phyloP scores from a whole-genome alignment of 495 filamentous ascomycete species.

The Penicillium canescens region DNA sequence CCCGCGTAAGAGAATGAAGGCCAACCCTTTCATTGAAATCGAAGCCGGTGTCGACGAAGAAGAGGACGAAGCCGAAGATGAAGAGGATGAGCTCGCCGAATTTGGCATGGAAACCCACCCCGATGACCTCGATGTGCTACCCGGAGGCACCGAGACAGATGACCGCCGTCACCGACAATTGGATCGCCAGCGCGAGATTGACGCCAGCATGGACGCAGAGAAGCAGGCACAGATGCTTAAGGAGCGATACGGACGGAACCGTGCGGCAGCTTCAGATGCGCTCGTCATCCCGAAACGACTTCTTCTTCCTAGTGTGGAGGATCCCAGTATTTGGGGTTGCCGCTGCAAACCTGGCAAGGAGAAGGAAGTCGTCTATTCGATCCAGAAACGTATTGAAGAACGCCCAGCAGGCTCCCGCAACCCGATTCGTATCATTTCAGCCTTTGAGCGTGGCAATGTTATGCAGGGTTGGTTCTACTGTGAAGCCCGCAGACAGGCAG shows the following conservation, averaged over 20 bases:
- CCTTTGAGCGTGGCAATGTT: conserved; percentile 82
- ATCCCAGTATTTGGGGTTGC: conserved; percentile 94
- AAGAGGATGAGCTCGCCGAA: conserved; percentile 79
- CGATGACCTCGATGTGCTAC: conserved; percentile 80
- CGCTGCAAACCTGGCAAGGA: conserved; percentile 95
- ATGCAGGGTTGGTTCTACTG: conserved; percentile 97
- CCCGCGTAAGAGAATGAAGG: conserved; percentile 74
- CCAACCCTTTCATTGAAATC: conserved; percentile 87
- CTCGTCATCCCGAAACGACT: conserved; percentile 82
- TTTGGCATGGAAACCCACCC: conserved; percentile 89
- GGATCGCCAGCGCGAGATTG: conserved; percentile 84
- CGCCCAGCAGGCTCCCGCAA: conserved; percentile 66
- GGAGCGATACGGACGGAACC: conserved; percentile 75
- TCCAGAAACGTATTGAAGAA: conserved; percentile 86
- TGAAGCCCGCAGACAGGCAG: conserved; percentile 82
- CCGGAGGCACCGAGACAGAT: conserved; percentile 77
- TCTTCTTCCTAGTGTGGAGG: conserved; percentile 89
- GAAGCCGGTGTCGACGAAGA: conserved; percentile 97
- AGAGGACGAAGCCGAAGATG: conserved; percentile 87
- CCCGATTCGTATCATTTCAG: conserved; percentile 76
- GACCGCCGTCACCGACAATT: conserved; percentile 93
- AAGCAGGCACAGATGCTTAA: conserved; percentile 84
- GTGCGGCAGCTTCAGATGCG: conserved; percentile 54
- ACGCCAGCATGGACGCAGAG: conserved; percentile 85
- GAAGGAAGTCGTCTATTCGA: conserved; percentile 78